Evolutionary conservation across 1,139 yeast genomes (phyloP), one percentile per base, ranked within the genome.

Genomic region (Meyerozyma carpophila): DNA sequence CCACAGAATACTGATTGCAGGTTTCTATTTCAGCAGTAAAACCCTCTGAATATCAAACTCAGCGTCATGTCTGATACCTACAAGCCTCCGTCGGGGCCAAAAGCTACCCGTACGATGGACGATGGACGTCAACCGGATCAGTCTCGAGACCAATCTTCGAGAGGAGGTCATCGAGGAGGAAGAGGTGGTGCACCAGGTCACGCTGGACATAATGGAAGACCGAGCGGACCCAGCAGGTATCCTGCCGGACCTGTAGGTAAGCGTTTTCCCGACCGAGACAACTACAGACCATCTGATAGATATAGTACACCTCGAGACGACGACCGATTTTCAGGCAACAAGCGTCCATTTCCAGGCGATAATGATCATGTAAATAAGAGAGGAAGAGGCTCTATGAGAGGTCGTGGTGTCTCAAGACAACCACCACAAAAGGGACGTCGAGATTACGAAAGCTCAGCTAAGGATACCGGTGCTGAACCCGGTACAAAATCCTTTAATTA

Each of bases 21-120:
- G 20, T 14, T 27, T 27, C 29, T 27, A 27, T n/a, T 27, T 11
- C 29, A 13, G 13, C 29, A 27, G 13, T 27, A 27, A 27, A 27
- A 4, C 11, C 29, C 13, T 7, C 13, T 11, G 29, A 27, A 3
- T 11, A 27, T n/a, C 29, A 7, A 27, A 2, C 29, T 11, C 13
- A 8, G 11, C 21, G 40, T 26, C 28, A 71, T 72, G 77, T 69
- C 77, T 32, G 76, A 71, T 44, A 62, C 69, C 48, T 67, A 67
- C 48, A 68, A 72, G 56, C 73, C 69, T 16, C 67, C 71, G 36
- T 46, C 63, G 1, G 73, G 71, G 5, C 72, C 73, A 2, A 63
- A 58, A 43, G 66, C 64, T 4, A 53, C 57, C n/a, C 53, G 63
- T 9, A 10, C 37, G 14, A 10, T 10, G 25, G 37, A 13, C 11